Base-by-base conservation (phyloP, 768 basidiomycete genomes). In the Tephrocybe rancida region DNA sequence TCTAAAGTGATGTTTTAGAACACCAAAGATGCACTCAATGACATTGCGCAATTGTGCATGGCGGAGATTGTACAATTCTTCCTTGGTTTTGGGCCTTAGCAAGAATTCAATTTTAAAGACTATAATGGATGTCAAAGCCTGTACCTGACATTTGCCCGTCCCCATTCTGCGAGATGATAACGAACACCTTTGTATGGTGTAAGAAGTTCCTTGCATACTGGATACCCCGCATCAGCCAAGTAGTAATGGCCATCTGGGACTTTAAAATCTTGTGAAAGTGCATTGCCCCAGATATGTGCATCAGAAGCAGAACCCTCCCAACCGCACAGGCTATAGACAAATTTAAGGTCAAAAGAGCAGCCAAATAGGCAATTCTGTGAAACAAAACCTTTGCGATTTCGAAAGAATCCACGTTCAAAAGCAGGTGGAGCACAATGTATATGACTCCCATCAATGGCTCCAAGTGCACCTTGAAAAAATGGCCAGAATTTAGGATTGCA, bases 381-480 rank as follows among this genome's bases (percentile, higher is more conserved):
- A 11, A 30, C 19, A 16, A 29, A 29, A 4, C 45, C 45, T 46
- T 46, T 46, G 10, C 18, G 45, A 32, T 46, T 46, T 4, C 30
- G 19, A 32, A 32, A 29, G 10, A 46, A 46, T 4, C 30, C n/a
- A 3, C 55, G 58, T 2, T 70, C 66, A n/a, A 37, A 44, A 16
- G 53, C 45, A 13, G 65, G 60, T 21, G 62, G 57, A 41, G 50
- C 59, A 39, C 58, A 60, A 44, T 51, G 46, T 32, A 69, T 67
- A 50, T 69, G 67, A 9, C 62, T 70, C 5, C 72, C 67, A 60
- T 75, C 68, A 2, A 74, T 56, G 1, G 69, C 70, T 35, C 72
- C 69, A 24, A 76, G 53, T 14, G 63, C 64, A 48, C 69, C 56
- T n/a, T 61, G 53, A 53, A 74, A 71, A 48, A 61, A 75, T 0